phyloP scores from a whole-genome alignment of 192 early-diverging fungal genomes.

The Backusella liffmaniae region DNA sequence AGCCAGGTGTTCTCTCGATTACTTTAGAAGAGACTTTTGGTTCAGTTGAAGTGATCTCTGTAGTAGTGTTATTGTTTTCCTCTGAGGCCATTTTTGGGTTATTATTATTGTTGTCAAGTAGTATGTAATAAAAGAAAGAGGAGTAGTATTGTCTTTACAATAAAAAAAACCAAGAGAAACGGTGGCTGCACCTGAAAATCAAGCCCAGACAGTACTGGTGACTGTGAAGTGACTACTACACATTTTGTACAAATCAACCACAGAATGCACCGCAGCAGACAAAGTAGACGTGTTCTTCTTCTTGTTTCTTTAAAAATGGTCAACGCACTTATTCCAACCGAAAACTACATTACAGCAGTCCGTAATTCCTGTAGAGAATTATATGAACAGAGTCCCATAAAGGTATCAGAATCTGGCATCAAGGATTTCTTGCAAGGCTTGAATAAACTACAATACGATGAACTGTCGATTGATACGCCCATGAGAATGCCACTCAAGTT shows the following conservation, averaged over 20 bases:
- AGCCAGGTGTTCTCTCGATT: slow-evolving; percentile 40
- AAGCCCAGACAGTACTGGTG: too few species aligned
- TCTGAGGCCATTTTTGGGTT: neutral
- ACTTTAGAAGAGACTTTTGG: neutral
- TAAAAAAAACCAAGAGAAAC: neutral
- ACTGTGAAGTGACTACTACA: neutral
- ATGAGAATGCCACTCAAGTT: slow-evolving; percentile 76
- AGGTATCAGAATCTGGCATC: slow-evolving; percentile 31
- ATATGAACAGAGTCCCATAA: slow-evolving; percentile 23
- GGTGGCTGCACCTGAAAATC: neutral
- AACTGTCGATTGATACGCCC: slow-evolving; percentile 49
- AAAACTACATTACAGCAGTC: slow-evolving; percentile 38
- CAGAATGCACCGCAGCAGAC: neutral
- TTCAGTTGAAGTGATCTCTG: neutral
- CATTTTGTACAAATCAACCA: neutral
- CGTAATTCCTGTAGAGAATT: slow-evolving; percentile 37
- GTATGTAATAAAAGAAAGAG: neutral
- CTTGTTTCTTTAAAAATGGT: neutral
- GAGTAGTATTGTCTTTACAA: neutral
- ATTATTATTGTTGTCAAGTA: neutral
- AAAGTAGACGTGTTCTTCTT: neutral
- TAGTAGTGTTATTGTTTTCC: neutral
- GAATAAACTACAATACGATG: slow-evolving; percentile 29
- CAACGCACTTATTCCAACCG: slow-evolving; percentile 14
- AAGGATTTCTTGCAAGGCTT: slow-evolving; percentile 37